Base-by-base conservation (phyloP, 2,329 filamentous ascomycete genomes). In the Penicillium digitatum region DNA sequence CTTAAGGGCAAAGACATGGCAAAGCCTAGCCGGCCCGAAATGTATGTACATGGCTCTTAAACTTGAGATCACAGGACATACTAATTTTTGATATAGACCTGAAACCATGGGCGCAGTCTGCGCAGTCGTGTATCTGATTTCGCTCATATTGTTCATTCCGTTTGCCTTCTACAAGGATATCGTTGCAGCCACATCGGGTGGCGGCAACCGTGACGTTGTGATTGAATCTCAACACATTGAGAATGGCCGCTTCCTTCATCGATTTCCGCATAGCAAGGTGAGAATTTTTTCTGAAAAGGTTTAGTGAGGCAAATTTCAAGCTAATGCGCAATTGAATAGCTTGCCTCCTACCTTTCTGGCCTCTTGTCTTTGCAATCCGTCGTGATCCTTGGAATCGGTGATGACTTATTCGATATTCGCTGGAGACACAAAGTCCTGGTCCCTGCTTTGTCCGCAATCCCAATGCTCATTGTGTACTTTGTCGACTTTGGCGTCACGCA, bases 401-500 rank as follows among this genome's bases (percentile, higher is more conserved):
- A 99, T 75, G 94, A 99, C 75, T 83, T 96, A 48, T 96, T 99
- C 75, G 94, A 99, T 74, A 96, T 99, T 69, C 86, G 94, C 70
- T 99, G 94, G 94, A 88, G 94, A 51, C 93, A 99, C 81, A 99
- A 99, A 78, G 91, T 96, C 76, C 89, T 96, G 79, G 96, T 99
- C 65, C 94, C 94, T 6, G 94, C 90, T 55, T 88, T 99, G 65
- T 92, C 92, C 54, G 88, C 90, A 44, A 90, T 97, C 57, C 94
- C 94, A 16, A 87, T 97, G 74, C 86, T 99, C 11, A 89, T 95
- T 60, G 88, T 99, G 65, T 99, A 99, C 81, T 96, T 96, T 77
- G 91, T 97, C 73, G 93, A 97, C 76, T 99, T 97, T 72, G 93
- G 91, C 61, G 93, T 99, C 59, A 99, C 94, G 12, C 90, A 92